Evolutionary conservation across 768 basidiomycete species (phyloP).

Genomic region (Russula earlei): DNA sequence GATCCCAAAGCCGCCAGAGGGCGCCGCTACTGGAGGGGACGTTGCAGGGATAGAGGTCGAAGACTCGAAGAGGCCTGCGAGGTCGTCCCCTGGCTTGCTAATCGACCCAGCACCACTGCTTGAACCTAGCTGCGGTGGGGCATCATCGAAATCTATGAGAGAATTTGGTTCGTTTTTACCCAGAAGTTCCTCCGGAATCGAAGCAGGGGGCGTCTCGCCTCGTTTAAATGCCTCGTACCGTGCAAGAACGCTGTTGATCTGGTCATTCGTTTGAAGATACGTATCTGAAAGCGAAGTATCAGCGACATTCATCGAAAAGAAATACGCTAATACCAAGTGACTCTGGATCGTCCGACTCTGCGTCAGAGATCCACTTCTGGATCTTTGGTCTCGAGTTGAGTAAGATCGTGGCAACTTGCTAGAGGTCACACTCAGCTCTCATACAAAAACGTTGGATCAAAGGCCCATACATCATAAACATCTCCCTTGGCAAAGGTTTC

Average conservation of each 20-base stretch:
- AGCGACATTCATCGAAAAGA: background rate
- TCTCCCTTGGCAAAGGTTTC: slow-evolving; percentile 85
- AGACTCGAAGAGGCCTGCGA: slow-evolving; percentile 51
- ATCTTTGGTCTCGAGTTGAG: slow-evolving; percentile 81
- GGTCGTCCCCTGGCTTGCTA: slow-evolving; percentile 38
- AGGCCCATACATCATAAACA: slow-evolving; percentile 70
- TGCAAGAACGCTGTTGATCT: slow-evolving; percentile 85
- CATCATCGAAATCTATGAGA: slow-evolving; percentile 74
- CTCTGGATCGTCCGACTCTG: slow-evolving; percentile 80
- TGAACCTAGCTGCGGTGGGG: slow-evolving; percentile 17
- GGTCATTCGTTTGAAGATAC: slow-evolving; percentile 93
- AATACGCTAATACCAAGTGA: slow-evolving; percentile 53
- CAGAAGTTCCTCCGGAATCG: slow-evolving; percentile 52
- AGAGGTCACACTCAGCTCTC: slow-evolving; percentile 8
- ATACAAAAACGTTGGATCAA: background rate
- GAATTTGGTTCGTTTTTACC: slow-evolving; percentile 33
- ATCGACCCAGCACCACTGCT: slow-evolving; percentile 21
- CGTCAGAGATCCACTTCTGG: slow-evolving; percentile 97
- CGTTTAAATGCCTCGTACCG: slow-evolving; percentile 91
- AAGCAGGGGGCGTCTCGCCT: slow-evolving; percentile 69
- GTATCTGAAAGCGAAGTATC: slow-evolving; percentile 49
- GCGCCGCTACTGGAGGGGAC: background rate
- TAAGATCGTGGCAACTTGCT: slow-evolving; percentile 88
- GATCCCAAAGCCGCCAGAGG: slow-evolving; percentile 1
- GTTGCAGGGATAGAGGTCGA: slow-evolving; percentile 4